Evolutionary conservation across 78 protist species (phyloP).

Genomic region (Chrysochromulina parva): DNA sequence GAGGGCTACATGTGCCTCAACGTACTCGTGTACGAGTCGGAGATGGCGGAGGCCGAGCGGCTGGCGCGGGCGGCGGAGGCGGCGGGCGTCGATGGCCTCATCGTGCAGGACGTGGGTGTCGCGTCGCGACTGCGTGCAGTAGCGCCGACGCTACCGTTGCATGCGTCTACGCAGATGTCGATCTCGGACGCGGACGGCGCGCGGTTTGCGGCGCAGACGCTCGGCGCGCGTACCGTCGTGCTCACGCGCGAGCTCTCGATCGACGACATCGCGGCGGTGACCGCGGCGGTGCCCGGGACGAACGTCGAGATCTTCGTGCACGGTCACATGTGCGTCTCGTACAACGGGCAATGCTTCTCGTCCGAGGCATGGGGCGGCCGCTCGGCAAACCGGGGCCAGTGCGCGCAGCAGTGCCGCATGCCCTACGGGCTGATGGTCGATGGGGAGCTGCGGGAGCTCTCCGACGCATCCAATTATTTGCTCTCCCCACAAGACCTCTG

Average conservation of each 20-base stretch:
- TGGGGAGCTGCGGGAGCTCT: not conserved
- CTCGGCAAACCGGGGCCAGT: slow-evolving; percentile 51
- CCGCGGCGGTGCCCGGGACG: no score
- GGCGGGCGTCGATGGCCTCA: slow-evolving; percentile 33
- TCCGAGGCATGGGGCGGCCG: slow-evolving; percentile 53
- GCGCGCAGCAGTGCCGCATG: slow-evolving; percentile 50
- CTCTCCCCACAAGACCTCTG: slow-evolving; percentile 19
- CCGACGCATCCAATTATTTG: slow-evolving; percentile 2
- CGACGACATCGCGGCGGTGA: slow-evolving; percentile 9
- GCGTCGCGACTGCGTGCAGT: not conserved
- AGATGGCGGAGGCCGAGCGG: not conserved
- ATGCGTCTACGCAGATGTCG: slow-evolving; percentile 36
- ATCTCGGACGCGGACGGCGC: slow-evolving; percentile 26
- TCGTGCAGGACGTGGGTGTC: slow-evolving; percentile 33
- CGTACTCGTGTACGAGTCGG: slow-evolving; percentile 35
- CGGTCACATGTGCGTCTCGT: slow-evolving; percentile 38
- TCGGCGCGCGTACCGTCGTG: slow-evolving; percentile 22
- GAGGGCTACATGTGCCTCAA: slow-evolving; percentile 2
- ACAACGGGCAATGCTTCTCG: slow-evolving; percentile 49
- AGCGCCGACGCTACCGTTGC: not conserved
- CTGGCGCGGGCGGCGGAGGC: not conserved
- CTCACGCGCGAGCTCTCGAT: slow-evolving; percentile 38
- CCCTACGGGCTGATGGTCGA: slow-evolving; percentile 38
- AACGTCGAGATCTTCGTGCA: slow-evolving; percentile 29
- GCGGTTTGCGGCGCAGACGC: not conserved